phyloP scores from a whole-genome alignment of 352 stramenopile species.

The Globisporangium nagaii region DNA sequence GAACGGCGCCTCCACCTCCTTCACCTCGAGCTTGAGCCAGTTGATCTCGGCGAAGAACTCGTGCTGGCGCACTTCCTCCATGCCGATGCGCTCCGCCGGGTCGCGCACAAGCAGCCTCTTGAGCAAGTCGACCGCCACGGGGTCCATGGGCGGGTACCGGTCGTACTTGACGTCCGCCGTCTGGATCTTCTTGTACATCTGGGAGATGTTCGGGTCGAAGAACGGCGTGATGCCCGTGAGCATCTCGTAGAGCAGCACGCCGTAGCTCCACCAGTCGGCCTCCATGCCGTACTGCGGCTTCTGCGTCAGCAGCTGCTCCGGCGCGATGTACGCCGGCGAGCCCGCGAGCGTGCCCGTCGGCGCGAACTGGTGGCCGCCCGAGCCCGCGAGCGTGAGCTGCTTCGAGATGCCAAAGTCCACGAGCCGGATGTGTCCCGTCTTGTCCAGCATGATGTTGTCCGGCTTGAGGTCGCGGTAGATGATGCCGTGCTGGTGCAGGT shows the following conservation, averaged over 20 bases:
- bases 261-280: conserved; percentile 90
- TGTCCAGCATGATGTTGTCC: conserved; percentile 88
- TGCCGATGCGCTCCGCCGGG: conserved; percentile 53
- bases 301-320: conserved; percentile 76
- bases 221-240: conserved; percentile 86
- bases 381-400: conserved; percentile 39
- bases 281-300: conserved; percentile 84
- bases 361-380: conserved; percentile 38
- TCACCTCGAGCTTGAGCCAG: conserved; percentile 67
- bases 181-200: conserved; percentile 90
- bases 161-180: conserved; percentile 83
- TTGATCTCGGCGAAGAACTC: conserved; percentile 69
- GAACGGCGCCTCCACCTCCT: conserved; percentile 78
- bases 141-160: conserved; percentile 54
- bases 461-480: conserved; percentile 87
- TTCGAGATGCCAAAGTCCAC: conserved; percentile 90
- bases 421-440: conserved; percentile 81
- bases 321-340: conserved; percentile 83
- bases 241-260: conserved; percentile 89
- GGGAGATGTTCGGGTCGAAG: conserved; percentile 76
- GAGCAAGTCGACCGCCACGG: conserved; percentile 62
- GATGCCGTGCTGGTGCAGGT: conserved; percentile 82
- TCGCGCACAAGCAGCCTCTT: conserved; percentile 76
- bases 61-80: conserved; percentile 55
- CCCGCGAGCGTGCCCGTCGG: conserved; percentile 68